Percentiles rank a stretch among this genome's conserved stretches.
Evolutionary conservation across 768 basidiomycete genomes (phyloP).

Genomic region (Cystofilobasidium ferigula): DNA sequence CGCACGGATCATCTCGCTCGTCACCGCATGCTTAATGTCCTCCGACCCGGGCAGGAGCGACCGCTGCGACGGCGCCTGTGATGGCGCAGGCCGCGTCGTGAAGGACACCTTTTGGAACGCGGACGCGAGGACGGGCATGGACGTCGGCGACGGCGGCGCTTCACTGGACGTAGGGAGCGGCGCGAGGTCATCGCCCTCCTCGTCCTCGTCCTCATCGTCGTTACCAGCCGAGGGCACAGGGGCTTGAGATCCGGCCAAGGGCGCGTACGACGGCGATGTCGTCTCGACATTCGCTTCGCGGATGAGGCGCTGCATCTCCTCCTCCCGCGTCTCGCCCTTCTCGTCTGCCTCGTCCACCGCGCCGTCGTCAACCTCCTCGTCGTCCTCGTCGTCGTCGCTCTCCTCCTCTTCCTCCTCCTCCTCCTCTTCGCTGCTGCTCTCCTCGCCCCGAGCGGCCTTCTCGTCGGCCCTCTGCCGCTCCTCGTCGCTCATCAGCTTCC

Average conservation of each 20-base stretch:
- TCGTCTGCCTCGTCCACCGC: constrained; percentile 28
- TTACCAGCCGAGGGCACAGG: not conserved
- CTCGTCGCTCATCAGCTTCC: constrained; percentile 36
- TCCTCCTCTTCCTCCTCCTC: constrained; percentile 38
- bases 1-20: constrained; percentile 50
- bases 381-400: constrained; percentile 41
- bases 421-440: constrained; percentile 26
- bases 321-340: constrained; percentile 22
- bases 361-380: constrained; percentile 37
- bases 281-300: constrained; percentile 25
- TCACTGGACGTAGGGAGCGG: constrained; percentile 42
- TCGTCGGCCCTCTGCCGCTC: constrained; percentile 23
- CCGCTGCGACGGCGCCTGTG: not conserved
- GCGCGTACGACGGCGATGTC: constrained; percentile 14
- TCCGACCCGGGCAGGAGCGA: constrained; percentile 20
- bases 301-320: constrained; percentile 28
- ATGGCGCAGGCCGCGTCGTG: constrained; percentile 3
- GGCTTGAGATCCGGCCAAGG: not conserved
- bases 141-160: constrained; percentile 40
- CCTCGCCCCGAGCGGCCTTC: constrained; percentile 1
- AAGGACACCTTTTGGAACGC: constrained; percentile 5
- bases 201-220: constrained; percentile 23
- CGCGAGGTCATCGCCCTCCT: constrained; percentile 32
- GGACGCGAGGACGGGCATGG: constrained; percentile 1
- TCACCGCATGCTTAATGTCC: constrained; percentile 52